These are phyloP conservation scores for Selenicereus undatus DNA, from an alignment of 148 eudicot genomes.

Conservation along the genomic window DNA sequence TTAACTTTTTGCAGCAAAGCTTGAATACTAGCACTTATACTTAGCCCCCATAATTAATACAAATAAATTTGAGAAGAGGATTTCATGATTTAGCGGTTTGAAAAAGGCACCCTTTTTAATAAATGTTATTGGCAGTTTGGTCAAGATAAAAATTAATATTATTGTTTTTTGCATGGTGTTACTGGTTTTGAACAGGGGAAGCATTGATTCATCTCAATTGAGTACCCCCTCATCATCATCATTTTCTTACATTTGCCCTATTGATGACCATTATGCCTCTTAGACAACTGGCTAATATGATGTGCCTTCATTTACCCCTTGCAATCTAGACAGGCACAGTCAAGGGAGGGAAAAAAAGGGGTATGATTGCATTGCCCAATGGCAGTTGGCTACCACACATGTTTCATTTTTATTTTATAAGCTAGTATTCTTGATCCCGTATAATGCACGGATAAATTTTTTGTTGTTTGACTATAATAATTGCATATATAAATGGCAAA, in stretches of 20 bases:
- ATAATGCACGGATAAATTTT: too few relatives aligned
- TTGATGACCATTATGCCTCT: conserved; percentile 33
- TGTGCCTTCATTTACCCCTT: conserved; percentile 32
- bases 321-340: conserved; percentile 8
- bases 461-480: too few relatives aligned
- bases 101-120: conserved; percentile 23
- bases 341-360: conserved; percentile 8
- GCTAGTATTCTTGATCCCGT: not conserved
- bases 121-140: conserved; percentile 34
- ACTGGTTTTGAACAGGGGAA: conserved; percentile 16
- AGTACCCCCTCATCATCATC: conserved; percentile 35
- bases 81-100: conserved; percentile 29
- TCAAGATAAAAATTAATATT: conserved; percentile 20
- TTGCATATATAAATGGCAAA: too few relatives aligned
- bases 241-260: conserved; percentile 26
- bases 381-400: conserved; percentile 21
- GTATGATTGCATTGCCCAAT: conserved; percentile 39
- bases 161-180: conserved; percentile 29
- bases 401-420: not conserved
- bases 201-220: conserved; percentile 49
- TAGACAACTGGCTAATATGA: conserved; percentile 26
- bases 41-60: conserved; percentile 2
- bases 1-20: conserved; percentile 11
- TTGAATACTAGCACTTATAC: not conserved
- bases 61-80: not conserved